These are phyloP conservation scores for Rubus parviflorus DNA, from an alignment of 306 rosid species.

Conservation along the genomic window DNA sequence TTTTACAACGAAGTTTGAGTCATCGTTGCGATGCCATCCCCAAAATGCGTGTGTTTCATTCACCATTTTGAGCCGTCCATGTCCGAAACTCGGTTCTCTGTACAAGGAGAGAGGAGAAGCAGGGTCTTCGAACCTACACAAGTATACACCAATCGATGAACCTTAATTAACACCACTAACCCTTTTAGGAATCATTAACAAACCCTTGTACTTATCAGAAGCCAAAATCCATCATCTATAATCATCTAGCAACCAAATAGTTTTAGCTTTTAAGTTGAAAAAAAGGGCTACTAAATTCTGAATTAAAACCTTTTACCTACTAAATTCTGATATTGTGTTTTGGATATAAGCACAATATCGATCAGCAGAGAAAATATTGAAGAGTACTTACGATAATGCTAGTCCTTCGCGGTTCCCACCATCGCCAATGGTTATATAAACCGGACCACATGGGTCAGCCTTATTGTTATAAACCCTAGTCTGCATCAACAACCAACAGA, in stretches of 20 bases:
- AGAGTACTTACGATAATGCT: constrained; percentile 46
- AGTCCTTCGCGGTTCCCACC: constrained; percentile 80
- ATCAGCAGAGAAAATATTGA: no score
- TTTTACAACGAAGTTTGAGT: constrained; percentile 39
- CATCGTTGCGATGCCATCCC: constrained; percentile 87
- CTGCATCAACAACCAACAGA: constrained; percentile 24
- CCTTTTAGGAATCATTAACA: no score
- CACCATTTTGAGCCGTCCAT: constrained; percentile 53
- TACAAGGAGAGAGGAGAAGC: constrained; percentile 49
- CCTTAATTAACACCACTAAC: no score
- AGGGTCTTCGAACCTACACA: constrained; percentile 41
- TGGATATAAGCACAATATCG: no score
- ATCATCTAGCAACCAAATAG: no score
- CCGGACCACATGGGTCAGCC: constrained; percentile 58
- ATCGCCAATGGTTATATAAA: constrained; percentile 58
- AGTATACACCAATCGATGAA: not conserved
- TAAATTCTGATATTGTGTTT: no score
- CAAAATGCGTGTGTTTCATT: constrained; percentile 66
- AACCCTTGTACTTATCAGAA: no score
- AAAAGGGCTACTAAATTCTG: no score
- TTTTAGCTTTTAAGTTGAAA: no score
- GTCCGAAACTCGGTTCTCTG: constrained; percentile 77
- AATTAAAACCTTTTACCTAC: no score
- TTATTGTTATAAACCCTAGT: constrained; percentile 53
- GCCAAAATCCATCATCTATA: no score